Conservation (phyloP, 2,329 filamentous ascomycete genomes). For the Fusarium sp. region DNA sequence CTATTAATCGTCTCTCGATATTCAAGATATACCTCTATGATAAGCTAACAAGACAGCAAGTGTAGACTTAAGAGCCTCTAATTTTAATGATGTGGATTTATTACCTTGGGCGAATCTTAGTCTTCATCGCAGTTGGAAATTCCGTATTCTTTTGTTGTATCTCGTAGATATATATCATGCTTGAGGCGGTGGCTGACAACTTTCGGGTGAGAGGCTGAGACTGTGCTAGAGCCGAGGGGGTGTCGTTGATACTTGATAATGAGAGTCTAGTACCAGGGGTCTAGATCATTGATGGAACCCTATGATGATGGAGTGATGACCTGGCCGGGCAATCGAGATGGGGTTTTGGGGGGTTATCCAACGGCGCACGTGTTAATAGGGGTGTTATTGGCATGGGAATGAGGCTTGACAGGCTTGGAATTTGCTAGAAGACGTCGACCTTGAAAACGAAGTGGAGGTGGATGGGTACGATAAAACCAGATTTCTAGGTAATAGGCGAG, state of each 20-base stretch:
- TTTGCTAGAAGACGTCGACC: constrained; percentile 17
- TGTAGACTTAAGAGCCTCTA: no score
- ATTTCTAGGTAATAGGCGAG: constrained; percentile 9
- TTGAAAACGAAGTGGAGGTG: constrained; percentile 18
- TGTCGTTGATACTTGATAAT: constrained; percentile 20
- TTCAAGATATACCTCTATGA: no score
- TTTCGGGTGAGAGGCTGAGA: constrained; percentile 26
- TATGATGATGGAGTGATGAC: constrained; percentile 27
- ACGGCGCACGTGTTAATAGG: constrained; percentile 4
- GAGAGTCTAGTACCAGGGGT: constrained; percentile 13
- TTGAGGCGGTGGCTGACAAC: not conserved
- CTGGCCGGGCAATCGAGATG: constrained; percentile 16
- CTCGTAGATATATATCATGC: not conserved
- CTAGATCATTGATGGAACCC: constrained; percentile 16
- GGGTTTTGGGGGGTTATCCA: constrained; percentile 1
- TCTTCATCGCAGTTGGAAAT: no score
- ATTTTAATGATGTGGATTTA: no score
- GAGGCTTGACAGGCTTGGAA: constrained; percentile 11
- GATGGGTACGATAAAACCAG: constrained; percentile 16
- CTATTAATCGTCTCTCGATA: no score
- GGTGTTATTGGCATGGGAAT: constrained; percentile 26
- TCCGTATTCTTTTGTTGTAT: no score
- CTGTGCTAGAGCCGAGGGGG: constrained; percentile 21
- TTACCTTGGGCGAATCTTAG: no score
- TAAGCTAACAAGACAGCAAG: no score